Evolutionary conservation across 1,139 yeast species (phyloP).

Genomic region (Geotrichum histeridarum): DNA sequence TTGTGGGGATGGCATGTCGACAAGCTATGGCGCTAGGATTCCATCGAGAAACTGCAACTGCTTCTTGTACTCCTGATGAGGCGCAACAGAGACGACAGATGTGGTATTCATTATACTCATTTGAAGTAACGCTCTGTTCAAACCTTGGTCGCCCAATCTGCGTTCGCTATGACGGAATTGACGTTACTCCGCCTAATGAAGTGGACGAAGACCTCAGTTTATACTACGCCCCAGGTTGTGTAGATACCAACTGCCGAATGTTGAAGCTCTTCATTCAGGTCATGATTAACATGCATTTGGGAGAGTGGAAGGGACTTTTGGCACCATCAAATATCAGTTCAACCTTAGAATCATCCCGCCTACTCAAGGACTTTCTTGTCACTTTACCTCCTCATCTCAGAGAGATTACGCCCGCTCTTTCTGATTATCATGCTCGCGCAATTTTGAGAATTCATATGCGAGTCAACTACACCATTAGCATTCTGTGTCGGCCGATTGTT

Average conservation of each 20-base stretch:
- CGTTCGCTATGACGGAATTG: constrained; percentile 18
- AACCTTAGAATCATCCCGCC: constrained; percentile 14
- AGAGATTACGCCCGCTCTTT: constrained; percentile 12
- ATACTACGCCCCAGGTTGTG: constrained; percentile 17
- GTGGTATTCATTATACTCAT: constrained; percentile 18
- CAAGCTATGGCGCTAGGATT: constrained; percentile 19
- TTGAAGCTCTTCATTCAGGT: constrained; percentile 10
- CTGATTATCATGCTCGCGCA: constrained; percentile 17
- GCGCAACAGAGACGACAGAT: constrained; percentile 14
- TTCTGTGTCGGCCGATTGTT: constrained; percentile 19
- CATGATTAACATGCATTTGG: constrained; percentile 15
- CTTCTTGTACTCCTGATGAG: constrained; percentile 14
- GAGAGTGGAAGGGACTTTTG: constrained; percentile 15
- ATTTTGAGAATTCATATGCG: constrained; percentile 20
- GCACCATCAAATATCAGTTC: constrained; percentile 14
- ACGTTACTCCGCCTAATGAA: constrained; percentile 16
- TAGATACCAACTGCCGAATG: constrained; percentile 2
- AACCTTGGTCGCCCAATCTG: constrained; percentile 19
- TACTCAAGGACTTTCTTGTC: constrained; percentile 15
- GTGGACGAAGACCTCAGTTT: constrained; percentile 12
- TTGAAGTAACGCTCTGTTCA: constrained; percentile 19
- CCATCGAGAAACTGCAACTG: constrained; percentile 18
- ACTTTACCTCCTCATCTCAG: constrained; percentile 15
- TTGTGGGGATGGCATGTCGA: constrained; percentile 17
- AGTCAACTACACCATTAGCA: constrained; percentile 18